These are phyloP conservation scores for Coniferiporia weirii DNA, from an alignment of 1,284 basidiomycete genomes.

Conservation along the genomic window DNA sequence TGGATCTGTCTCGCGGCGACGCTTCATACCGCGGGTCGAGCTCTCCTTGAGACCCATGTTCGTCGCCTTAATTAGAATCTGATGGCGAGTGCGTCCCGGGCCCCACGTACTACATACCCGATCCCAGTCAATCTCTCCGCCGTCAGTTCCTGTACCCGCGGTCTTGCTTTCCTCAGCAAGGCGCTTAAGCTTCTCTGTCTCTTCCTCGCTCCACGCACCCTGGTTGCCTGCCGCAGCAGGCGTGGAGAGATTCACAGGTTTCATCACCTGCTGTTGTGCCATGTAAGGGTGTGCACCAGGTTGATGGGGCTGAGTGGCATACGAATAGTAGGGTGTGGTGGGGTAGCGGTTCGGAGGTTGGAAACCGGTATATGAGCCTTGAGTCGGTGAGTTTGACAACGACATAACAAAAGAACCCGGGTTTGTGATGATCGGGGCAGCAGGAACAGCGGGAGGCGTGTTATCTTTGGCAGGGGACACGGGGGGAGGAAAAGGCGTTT, in stretches of 20 bases:
- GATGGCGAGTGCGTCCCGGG: conserved; percentile 65
- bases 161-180: conserved; percentile 60
- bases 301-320: conserved; percentile 25
- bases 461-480: conserved; percentile 26
- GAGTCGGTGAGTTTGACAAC: conserved; percentile 34
- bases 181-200: conserved; percentile 58
- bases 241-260: conserved; percentile 20
- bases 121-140: conserved; percentile 71
- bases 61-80: conserved; percentile 73
- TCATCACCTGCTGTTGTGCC: conserved; percentile 20
- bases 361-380: conserved; percentile 37
- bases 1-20: conserved; percentile 13
- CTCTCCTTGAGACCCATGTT: conserved; percentile 69
- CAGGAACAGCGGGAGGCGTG: conserved; percentile 21
- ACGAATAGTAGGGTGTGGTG: conserved; percentile 54
- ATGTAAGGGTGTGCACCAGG: conserved; percentile 13
- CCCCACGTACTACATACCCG: conserved; percentile 69
- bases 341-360: conserved; percentile 39
- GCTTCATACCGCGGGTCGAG: conserved; percentile 35
- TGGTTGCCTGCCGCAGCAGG: conserved; percentile 38
- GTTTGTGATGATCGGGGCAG: conserved; percentile 52
- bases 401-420: conserved; percentile 67
- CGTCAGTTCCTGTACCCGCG: conserved; percentile 28
- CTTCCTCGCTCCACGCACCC: conserved; percentile 72
- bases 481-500: conserved; percentile 26